Percentiles rank a stretch among this genome's conserved stretches.
These are phyloP conservation scores for Neolentinus lepideus DNA, from an alignment of 1,284 basidiomycete species.

Conservation along the genomic window DNA sequence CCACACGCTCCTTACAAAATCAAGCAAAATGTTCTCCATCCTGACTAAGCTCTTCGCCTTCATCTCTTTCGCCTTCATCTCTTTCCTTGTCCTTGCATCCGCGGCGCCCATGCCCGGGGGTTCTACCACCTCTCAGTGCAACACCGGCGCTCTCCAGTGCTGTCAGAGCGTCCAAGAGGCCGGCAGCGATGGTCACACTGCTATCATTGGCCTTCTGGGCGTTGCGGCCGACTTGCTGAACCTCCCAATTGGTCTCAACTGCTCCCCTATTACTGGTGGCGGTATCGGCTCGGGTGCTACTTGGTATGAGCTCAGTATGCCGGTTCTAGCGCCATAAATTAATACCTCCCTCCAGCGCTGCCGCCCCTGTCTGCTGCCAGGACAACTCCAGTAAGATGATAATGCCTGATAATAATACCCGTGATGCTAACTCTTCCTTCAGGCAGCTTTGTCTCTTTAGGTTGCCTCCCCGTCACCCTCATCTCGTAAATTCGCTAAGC, in stretches of 20 bases:
- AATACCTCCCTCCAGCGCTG: too few species aligned
- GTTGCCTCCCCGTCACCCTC: neutral
- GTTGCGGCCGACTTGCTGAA: conserved; percentile 1
- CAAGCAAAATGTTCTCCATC: neutral
- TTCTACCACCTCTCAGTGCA: neutral
- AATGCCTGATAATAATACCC: neutral
- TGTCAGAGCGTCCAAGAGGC: conserved; percentile 3
- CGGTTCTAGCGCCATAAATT: too few species aligned
- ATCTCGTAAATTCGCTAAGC: neutral
- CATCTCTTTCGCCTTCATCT: neutral
- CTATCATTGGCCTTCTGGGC: neutral
- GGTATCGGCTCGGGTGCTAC: conserved; percentile 20
- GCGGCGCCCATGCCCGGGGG: neutral
- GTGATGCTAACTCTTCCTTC: neutral
- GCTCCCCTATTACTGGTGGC: conserved; percentile 23
- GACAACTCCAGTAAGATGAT: neutral
- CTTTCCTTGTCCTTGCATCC: neutral
- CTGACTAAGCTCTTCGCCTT: neutral
- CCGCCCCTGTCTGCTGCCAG: neutral
- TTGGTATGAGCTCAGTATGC: conserved; percentile 25
- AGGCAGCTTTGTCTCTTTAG: neutral
- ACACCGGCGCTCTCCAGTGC: conserved; percentile 8
- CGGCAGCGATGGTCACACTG: neutral
- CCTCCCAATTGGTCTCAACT: conserved; percentile 25
- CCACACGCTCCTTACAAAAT: neutral